Percentiles rank a stretch among this genome's conserved stretches.
Evolutionary conservation across 768 basidiomycete genomes (phyloP).

Genomic region (Mycena rebaudengoi): DNA sequence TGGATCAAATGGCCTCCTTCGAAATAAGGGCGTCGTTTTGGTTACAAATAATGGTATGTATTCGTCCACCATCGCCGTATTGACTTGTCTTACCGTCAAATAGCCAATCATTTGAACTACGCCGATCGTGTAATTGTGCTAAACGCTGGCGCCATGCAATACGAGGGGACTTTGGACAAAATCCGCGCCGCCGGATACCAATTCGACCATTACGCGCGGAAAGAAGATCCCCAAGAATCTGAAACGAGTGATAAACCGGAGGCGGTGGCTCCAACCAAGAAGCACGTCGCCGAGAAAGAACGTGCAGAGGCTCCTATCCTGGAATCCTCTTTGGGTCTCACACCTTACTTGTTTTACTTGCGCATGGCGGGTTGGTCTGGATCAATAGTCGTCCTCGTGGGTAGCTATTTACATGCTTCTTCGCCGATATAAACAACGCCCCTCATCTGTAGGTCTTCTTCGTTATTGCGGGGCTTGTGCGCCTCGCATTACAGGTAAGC

Average conservation of each 20-base stretch:
- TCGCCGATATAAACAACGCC: neutral
- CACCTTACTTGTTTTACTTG: constrained; percentile 13
- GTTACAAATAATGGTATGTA: constrained; percentile 7
- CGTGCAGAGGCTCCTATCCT: neutral
- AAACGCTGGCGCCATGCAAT: constrained; percentile 63
- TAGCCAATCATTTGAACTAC: constrained; percentile 60
- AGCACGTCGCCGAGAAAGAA: constrained; percentile 4
- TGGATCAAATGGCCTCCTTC: constrained; percentile 31
- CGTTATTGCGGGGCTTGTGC: neutral
- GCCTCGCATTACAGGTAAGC: neutral
- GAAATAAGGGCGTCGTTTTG: neutral
- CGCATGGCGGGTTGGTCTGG: constrained; percentile 7
- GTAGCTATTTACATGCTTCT: neutral
- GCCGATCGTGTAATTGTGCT: constrained; percentile 66
- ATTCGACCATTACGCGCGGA: neutral
- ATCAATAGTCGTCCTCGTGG: neutral
- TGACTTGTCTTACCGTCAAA: constrained; percentile 48
- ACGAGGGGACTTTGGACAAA: constrained; percentile 62
- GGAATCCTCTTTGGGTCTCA: neutral
- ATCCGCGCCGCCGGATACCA: constrained; percentile 39
- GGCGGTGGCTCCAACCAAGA: neutral
- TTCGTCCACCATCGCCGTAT: constrained; percentile 29
- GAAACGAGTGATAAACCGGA: neutral
- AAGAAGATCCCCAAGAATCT: neutral
- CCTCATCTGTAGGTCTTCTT: neutral